These are phyloP conservation scores for Halteria grandinella DNA, from an alignment of 73 alveolate genomes.

Conservation along the genomic window DNA sequence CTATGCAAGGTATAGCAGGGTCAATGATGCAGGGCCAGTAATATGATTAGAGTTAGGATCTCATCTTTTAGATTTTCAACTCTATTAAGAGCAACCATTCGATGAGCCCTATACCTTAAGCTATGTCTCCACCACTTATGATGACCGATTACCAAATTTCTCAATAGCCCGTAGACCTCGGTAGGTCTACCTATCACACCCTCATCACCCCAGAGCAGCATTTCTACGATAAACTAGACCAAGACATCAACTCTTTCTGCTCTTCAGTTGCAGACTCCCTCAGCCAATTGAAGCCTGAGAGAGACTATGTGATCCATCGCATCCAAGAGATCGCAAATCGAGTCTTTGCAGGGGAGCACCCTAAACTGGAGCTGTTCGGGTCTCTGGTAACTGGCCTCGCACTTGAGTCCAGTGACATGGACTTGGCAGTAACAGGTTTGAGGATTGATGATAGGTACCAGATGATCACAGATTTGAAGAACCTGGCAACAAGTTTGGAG, in stretches of 20 bases:
- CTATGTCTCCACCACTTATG: slow-evolving; percentile 40
- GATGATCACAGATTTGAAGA: slow-evolving; percentile 61
- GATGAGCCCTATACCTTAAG: slow-evolving; percentile 30
- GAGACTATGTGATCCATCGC: slow-evolving; percentile 34
- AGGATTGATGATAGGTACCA: slow-evolving; percentile 57
- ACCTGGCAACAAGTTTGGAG: slow-evolving; percentile 59
- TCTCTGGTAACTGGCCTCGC: slow-evolving; percentile 84
- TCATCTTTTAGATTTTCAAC: slow-evolving; percentile 26
- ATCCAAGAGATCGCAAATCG: background rate
- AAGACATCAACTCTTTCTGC: slow-evolving; percentile 8
- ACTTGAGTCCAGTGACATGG: slow-evolving; percentile 88
- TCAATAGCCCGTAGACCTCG: background rate
- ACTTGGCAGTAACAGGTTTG: slow-evolving; percentile 74
- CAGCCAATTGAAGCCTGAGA: slow-evolving; percentile 30
- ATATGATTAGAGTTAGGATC: slow-evolving; percentile 21
- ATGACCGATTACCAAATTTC: background rate
- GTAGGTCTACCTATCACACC: background rate
- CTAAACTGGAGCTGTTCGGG: slow-evolving; percentile 72
- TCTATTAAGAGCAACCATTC: slow-evolving; percentile 35
- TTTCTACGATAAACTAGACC: slow-evolving; percentile 53
- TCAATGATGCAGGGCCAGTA: too few relatives aligned
- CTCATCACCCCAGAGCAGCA: background rate
- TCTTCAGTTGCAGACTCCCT: background rate
- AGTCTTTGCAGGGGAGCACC: slow-evolving; percentile 16
- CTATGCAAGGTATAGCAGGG: too few relatives aligned